Conservation (phyloP, 495 filamentous ascomycete genomes). For the Acidomyces sp. region DNA sequence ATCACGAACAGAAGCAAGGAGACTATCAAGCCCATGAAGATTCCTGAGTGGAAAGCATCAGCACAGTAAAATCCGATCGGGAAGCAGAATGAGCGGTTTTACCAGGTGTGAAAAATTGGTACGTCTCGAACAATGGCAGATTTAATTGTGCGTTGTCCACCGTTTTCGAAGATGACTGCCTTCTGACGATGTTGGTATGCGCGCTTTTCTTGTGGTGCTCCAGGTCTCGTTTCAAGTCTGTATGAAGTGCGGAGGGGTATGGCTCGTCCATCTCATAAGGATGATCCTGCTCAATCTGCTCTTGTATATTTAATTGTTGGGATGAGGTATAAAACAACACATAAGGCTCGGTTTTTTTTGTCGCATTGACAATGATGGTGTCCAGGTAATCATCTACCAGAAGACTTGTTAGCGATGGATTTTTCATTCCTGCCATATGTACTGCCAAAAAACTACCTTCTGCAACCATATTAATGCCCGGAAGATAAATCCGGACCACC, state of each 20-base stretch:
- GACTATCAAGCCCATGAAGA: slow-evolving; percentile 72
- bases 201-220: slow-evolving; percentile 10
- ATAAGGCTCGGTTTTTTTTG: not conserved
- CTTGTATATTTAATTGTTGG: slow-evolving; percentile 34
- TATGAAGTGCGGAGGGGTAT: slow-evolving; percentile 38
- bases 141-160: slow-evolving; percentile 22
- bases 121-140: slow-evolving; percentile 72
- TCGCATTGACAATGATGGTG: not conserved
- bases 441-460: too few species aligned
- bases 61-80: not conserved
- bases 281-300: slow-evolving; percentile 21
- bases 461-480: too few species aligned
- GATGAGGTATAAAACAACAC: slow-evolving; percentile 30
- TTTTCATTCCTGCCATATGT: too few species aligned
- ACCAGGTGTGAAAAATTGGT: slow-evolving; percentile 77
- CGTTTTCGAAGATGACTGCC: slow-evolving; percentile 13
- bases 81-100: slow-evolving; percentile 18
- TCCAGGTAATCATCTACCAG: slow-evolving; percentile 12
- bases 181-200: not conserved
- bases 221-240: slow-evolving; percentile 48
- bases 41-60: slow-evolving; percentile 34
- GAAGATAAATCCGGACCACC: too few species aligned
- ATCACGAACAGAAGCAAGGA: slow-evolving; percentile 57
- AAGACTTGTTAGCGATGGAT: not conserved
- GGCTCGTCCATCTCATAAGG: slow-evolving; percentile 39